These are phyloP conservation scores for Miscanthus lutarioriparius DNA, from an alignment of 176 grass and related monocot species.

Conservation along the genomic window DNA sequence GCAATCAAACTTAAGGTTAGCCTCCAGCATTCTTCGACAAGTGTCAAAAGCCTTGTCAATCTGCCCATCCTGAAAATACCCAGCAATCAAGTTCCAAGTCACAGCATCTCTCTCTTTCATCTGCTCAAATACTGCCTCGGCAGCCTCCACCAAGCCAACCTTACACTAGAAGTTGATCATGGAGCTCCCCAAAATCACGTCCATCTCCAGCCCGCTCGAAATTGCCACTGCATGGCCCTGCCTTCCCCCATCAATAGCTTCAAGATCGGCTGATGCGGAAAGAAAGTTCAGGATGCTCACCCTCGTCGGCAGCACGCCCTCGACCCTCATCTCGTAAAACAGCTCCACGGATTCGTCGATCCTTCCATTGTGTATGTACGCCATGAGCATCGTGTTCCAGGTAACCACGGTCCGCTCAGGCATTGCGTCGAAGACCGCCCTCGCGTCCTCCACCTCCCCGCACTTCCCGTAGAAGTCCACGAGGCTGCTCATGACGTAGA, in stretches of 20 bases:
- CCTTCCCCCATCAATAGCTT: slow-evolving; percentile 50
- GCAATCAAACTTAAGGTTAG: slow-evolving; percentile 54
- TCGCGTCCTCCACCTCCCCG: slow-evolving; percentile 33
- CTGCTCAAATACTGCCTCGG: slow-evolving; percentile 53
- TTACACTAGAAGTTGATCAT: slow-evolving; percentile 70
- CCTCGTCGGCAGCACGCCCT: slow-evolving; percentile 55
- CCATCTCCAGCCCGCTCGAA: slow-evolving; percentile 56
- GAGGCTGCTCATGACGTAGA: slow-evolving; percentile 70
- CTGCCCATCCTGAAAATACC: slow-evolving; percentile 55
- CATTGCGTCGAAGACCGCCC: slow-evolving; percentile 68
- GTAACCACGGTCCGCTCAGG: slow-evolving; percentile 55
- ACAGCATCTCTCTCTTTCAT: slow-evolving; percentile 61
- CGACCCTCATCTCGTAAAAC: slow-evolving; percentile 57
- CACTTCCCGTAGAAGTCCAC: slow-evolving; percentile 68
- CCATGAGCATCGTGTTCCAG: slow-evolving; percentile 76
- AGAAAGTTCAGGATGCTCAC: slow-evolving; percentile 61
- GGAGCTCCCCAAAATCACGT: slow-evolving; percentile 63
- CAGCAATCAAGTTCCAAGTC: slow-evolving; percentile 76
- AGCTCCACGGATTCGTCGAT: slow-evolving; percentile 55
- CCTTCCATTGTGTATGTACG: slow-evolving; percentile 52
- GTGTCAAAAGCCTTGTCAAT: slow-evolving; percentile 43
- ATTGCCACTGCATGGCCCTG: slow-evolving; percentile 59
- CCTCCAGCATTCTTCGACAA: slow-evolving; percentile 55
- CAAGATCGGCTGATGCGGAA: slow-evolving; percentile 40
- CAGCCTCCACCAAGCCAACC: slow-evolving; percentile 59